Evolutionary conservation across 1,139 yeast species (phyloP), one percentile per base, ranked within the genome.

Genomic region (Pichia cactophila): DNA sequence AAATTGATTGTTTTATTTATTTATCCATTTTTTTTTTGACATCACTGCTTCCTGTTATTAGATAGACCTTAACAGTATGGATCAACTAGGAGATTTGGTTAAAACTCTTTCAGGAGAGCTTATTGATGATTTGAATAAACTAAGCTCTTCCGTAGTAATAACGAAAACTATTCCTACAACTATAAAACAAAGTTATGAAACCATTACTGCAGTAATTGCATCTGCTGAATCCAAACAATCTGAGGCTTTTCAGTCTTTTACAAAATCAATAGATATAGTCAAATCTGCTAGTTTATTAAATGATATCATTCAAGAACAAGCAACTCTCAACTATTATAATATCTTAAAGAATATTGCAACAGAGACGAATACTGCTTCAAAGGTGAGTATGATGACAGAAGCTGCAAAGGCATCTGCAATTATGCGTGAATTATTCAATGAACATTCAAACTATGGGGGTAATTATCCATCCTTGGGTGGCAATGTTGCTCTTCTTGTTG

Each of bases 401-500:
- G 65, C 68, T n/a, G 64, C 62, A 16, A 55, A 61, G 16, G 73
- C 75, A 1, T 62, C 71, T 6, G 56, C 60, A 16, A 63, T 67
- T 16, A 61, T 72, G 52, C 43, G 41, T 2, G 43, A 49, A 8
- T 47, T 56, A 16, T 54, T 55, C 43, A 65, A 63, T 10, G 60
- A 62, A 36, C 62, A 62, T 46, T 53, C 65, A 44, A 61, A 53
- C 49, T 70, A 47, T 31, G 73, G 74, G 53, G 78, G 77, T 6
- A 67, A 71, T 60, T 51, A 57, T 2, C 80, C 80, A 0, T 61
- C 66, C 20, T 55, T 58, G 5, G 72, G 71, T 2, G 80, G 78
- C 16, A 82, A 82, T 57, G 51, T 71, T 20, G 78, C 79, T 0
- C 73, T 79, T 56, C 59, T 76, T 2, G 71, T 72, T 7, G 65